phyloP scores from a whole-genome alignment of 2,329 filamentous ascomycete genomes.

The Monosporascus sp. region DNA sequence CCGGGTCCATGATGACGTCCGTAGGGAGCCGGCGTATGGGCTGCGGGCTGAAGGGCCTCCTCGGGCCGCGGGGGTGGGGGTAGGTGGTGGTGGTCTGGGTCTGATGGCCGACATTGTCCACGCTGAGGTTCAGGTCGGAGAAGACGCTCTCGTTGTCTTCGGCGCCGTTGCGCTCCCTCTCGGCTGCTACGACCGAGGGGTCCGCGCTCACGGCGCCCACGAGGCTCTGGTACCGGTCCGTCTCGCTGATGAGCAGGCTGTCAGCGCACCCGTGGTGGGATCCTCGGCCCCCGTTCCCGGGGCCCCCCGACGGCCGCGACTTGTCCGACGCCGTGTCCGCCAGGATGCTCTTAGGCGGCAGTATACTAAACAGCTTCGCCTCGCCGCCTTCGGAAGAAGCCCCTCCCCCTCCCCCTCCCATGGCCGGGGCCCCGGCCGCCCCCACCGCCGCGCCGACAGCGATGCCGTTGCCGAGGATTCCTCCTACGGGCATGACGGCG shows the following conservation, averaged over 20 bases:
- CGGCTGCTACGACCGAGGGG: slow-evolving; percentile 6
- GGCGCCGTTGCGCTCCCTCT: slow-evolving; percentile 23
- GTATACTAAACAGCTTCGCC: slow-evolving; percentile 57
- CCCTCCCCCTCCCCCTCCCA: slow-evolving; percentile 26
- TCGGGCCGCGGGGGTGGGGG: too few relatives aligned
- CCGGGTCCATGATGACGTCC: slow-evolving; percentile 28
- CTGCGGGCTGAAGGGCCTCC: slow-evolving; percentile 55
- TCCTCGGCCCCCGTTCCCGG: slow-evolving; percentile 6
- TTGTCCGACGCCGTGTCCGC: slow-evolving; percentile 43
- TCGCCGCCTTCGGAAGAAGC: slow-evolving; percentile 13
- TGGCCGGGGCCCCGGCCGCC: slow-evolving; percentile 24
- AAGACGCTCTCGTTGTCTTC: slow-evolving; percentile 46
- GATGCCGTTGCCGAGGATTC: slow-evolving; percentile 7
- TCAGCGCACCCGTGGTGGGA: slow-evolving; percentile 42
- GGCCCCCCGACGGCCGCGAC: slow-evolving; percentile 14
- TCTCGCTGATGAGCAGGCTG: slow-evolving; percentile 46
- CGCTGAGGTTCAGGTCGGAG: slow-evolving; percentile 49
- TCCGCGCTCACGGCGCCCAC: slow-evolving; percentile 39
- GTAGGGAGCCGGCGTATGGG: slow-evolving; percentile 30
- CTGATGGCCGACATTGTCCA: slow-evolving; percentile 33
- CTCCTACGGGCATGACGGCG: slow-evolving; percentile 1
- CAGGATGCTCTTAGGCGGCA: slow-evolving; percentile 60
- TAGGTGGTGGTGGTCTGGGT: too few relatives aligned
- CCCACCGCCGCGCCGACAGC: slow-evolving; percentile 24
- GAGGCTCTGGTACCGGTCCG: slow-evolving; percentile 54